These are phyloP conservation scores for Dendrobium huoshanense DNA, from an alignment of 106 monocot species.

Conservation along the genomic window DNA sequence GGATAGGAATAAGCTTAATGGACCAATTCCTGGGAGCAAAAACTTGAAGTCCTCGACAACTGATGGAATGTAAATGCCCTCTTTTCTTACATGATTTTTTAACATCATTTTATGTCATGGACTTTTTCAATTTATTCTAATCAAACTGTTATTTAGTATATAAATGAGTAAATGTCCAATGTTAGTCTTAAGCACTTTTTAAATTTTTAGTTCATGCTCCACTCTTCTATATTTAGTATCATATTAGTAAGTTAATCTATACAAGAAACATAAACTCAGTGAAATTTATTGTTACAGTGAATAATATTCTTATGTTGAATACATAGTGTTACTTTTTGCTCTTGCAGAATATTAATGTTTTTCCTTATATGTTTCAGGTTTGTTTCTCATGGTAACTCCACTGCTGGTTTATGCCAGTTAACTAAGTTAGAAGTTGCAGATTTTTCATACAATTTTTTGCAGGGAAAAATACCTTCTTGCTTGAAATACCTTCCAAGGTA, in stretches of 20 bases:
- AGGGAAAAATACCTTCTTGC: conserved; percentile 74
- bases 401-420: conserved; percentile 43
- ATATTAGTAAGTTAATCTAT: background rate
- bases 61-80: conserved; percentile 21
- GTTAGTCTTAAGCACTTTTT: too few species aligned
- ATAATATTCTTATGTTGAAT: background rate
- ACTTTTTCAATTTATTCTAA: too few species aligned
- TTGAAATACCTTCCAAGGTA: conserved; percentile 60
- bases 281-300: background rate
- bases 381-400: conserved; percentile 11
- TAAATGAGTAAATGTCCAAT: too few species aligned
- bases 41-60: conserved; percentile 6
- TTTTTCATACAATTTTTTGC: conserved; percentile 88
- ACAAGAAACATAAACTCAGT: background rate
- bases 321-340: background rate
- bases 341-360: background rate
- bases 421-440: conserved; percentile 41
- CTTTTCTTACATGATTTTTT: background rate
- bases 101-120: background rate
- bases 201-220: background rate
- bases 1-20: conserved; percentile 66
- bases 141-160: too few species aligned
- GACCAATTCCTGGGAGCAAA: conserved; percentile 60
- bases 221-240: background rate
- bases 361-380: conserved; percentile 20